A percentile compares a stretch with the other conserved stretches of the same genome.
phyloP scores from a whole-genome alignment of 495 filamentous ascomycete genomes.

The Annulohypoxylon stygium region DNA sequence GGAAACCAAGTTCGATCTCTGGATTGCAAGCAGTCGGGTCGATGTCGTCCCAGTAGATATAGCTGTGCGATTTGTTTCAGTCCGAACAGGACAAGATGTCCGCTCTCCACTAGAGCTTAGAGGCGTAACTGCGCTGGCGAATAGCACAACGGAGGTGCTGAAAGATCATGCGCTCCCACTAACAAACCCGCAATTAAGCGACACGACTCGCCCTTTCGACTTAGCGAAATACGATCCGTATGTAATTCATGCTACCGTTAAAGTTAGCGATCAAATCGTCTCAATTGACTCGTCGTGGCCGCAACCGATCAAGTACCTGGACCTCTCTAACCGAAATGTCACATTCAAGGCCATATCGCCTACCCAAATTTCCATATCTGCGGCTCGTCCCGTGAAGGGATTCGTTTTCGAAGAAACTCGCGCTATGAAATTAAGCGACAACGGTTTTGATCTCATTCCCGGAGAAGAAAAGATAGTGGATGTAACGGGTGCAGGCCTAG shows the following conservation, averaged over 20 bases:
- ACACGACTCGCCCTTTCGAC: conserved; percentile 52
- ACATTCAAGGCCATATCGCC: conserved; percentile 35
- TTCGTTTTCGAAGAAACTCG: conserved; percentile 61
- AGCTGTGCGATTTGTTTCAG: conserved; percentile 72
- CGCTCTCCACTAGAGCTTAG: conserved; percentile 59
- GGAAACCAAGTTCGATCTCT: conserved; percentile 72
- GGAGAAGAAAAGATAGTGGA: conserved; percentile 54
- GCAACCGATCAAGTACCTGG: conserved; percentile 84
- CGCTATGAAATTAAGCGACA: conserved; percentile 59
- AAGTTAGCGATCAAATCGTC: conserved; percentile 60
- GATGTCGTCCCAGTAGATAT: conserved; percentile 63
- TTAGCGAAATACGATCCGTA: conserved; percentile 56
- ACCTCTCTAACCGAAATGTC: conserved; percentile 63
- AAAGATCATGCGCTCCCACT: conserved; percentile 48
- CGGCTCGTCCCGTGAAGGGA: conserved; percentile 61
- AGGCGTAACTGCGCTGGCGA: conserved; percentile 66
- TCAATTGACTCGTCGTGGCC: conserved; percentile 80
- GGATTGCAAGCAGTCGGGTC: conserved; percentile 72
- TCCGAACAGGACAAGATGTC: conserved; percentile 71
- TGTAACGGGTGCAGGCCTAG: conserved; percentile 27
- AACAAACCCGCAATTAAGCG: conserved; percentile 6
- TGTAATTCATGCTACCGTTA: conserved; percentile 64
- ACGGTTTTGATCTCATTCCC: conserved; percentile 63
- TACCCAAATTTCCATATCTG: conserved; percentile 48
- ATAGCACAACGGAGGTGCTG: conserved; percentile 74